These are phyloP conservation scores for Coemansia sp. DNA, from an alignment of 192 early-diverging fungal species.

Conservation along the genomic window DNA sequence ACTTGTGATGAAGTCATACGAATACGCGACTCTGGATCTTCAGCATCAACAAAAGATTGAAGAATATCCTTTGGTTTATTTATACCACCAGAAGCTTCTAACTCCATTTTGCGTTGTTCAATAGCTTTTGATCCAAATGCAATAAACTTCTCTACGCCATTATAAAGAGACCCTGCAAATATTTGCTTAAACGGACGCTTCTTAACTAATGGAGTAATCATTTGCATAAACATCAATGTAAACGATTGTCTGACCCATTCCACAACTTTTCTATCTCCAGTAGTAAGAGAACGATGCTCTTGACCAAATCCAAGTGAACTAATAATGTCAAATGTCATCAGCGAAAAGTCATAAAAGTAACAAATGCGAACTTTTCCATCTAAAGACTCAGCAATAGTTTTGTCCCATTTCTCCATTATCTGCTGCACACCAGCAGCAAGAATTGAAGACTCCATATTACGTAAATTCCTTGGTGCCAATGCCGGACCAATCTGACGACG, in stretches of 20 bases:
- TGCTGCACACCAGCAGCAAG: constrained; percentile 29
- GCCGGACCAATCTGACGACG: constrained; percentile 40
- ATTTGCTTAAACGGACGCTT: constrained; percentile 12
- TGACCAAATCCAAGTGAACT: constrained; percentile 41
- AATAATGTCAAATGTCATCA: constrained; percentile 46
- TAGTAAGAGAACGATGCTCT: constrained; percentile 32
- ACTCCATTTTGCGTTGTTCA: constrained; percentile 17
- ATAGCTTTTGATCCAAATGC: constrained; percentile 23
- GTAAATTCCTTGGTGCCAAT: constrained; percentile 16
- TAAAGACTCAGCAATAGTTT: constrained; percentile 1
- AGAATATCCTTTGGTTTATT: constrained; percentile 31
- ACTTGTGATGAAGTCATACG: constrained; percentile 36
- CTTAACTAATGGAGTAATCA: constrained; percentile 24
- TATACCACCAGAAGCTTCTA: neutral
- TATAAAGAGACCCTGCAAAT: constrained; percentile 14
- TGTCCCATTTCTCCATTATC: constrained; percentile 36
- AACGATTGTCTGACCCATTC: constrained; percentile 38
- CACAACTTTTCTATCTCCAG: constrained; percentile 26
- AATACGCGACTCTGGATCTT: constrained; percentile 32
- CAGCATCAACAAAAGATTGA: constrained; percentile 46
- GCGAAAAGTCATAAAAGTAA: constrained; percentile 36
- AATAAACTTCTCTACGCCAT: constrained; percentile 20
- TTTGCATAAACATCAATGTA: constrained; percentile 25
- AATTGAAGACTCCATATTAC: constrained; percentile 35
- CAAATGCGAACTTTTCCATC: constrained; percentile 10